phyloP scores from a whole-genome alignment of 2,329 filamentous ascomycete genomes.

The Ramichloridium luteum region DNA sequence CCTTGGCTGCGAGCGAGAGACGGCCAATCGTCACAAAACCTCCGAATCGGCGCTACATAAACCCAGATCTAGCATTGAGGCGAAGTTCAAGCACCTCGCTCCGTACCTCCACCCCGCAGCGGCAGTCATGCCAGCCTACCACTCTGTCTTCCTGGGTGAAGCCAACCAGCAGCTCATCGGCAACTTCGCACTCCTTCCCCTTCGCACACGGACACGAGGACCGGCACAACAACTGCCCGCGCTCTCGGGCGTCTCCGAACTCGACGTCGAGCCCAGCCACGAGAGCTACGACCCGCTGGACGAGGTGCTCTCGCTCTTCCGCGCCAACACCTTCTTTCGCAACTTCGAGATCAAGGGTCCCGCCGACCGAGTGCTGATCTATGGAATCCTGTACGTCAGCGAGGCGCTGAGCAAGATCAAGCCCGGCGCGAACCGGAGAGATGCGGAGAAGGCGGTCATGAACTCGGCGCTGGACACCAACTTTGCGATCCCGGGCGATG shows the following conservation, averaged over 20 bases:
- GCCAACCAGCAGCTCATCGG: slow-evolving; percentile 57
- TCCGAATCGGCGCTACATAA: too few relatives aligned
- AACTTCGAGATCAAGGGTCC: slow-evolving; percentile 99
- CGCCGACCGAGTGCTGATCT: slow-evolving; percentile 86
- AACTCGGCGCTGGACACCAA: slow-evolving; percentile 85
- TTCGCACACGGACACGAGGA: slow-evolving; percentile 90
- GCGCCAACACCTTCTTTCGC: slow-evolving; percentile 96
- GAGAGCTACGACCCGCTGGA: slow-evolving; percentile 95
- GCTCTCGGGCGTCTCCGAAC: slow-evolving; percentile 42
- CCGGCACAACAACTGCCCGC: slow-evolving; percentile 74
- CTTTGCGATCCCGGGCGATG: slow-evolving; percentile 90
- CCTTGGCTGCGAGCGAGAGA: too few relatives aligned
- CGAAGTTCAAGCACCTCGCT: too few relatives aligned
- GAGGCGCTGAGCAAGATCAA: slow-evolving; percentile 84
- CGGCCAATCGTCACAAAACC: too few relatives aligned
- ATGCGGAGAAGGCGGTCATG: slow-evolving; percentile 65
- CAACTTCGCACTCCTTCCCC: slow-evolving; percentile 88
- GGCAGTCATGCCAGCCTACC: slow-evolving; percentile 54
- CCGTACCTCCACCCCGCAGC: too few relatives aligned
- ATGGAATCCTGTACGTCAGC: slow-evolving; percentile 89
- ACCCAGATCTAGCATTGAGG: too few relatives aligned
- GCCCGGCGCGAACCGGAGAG: slow-evolving; percentile 53
- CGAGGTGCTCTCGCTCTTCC: slow-evolving; percentile 84
- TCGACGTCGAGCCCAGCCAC: slow-evolving; percentile 61
- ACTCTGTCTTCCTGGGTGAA: slow-evolving; percentile 88